These are phyloP conservation scores for Lablab purpureus DNA, from an alignment of 306 rosid genomes.

Conservation along the genomic window DNA sequence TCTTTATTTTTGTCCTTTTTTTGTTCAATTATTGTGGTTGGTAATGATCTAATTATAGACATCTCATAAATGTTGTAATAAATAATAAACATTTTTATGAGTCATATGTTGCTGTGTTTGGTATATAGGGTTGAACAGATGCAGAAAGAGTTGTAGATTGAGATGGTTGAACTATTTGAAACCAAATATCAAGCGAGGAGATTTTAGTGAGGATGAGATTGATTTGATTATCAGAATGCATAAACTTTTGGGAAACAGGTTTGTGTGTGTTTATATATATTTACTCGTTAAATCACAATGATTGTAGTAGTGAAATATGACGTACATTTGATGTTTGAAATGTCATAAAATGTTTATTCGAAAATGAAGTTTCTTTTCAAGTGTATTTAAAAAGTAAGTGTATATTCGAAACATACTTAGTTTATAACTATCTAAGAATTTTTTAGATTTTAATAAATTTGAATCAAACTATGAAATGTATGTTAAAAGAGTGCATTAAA, in stretches of 20 bases:
- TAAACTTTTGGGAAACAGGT: slow-evolving; percentile 47
- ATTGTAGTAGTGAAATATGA: background rate
- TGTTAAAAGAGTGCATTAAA: too few relatives aligned
- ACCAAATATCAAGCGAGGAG: slow-evolving; percentile 47
- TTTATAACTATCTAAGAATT: too few relatives aligned
- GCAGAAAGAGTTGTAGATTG: slow-evolving; percentile 48
- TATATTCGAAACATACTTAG: too few relatives aligned
- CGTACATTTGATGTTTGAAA: background rate
- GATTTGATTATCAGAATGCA: slow-evolving; percentile 48
- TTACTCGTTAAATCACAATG: background rate
- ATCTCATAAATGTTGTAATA: background rate
- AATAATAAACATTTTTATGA: background rate
- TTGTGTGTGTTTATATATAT: too few relatives aligned
- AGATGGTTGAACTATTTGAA: slow-evolving; percentile 55
- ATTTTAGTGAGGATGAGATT: slow-evolving; percentile 44
- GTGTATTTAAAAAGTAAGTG: background rate
- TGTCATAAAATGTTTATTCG: background rate
- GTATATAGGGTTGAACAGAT: slow-evolving; percentile 6
- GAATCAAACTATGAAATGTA: too few relatives aligned
- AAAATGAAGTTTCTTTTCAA: background rate
- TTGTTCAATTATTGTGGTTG: background rate
- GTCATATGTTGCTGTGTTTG: background rate
- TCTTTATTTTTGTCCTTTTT: background rate
- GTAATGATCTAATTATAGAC: background rate
- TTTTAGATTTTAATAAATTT: too few relatives aligned